phyloP scores from a whole-genome alignment of 768 basidiomycete genomes.

The Pulveroboletus sp. region DNA sequence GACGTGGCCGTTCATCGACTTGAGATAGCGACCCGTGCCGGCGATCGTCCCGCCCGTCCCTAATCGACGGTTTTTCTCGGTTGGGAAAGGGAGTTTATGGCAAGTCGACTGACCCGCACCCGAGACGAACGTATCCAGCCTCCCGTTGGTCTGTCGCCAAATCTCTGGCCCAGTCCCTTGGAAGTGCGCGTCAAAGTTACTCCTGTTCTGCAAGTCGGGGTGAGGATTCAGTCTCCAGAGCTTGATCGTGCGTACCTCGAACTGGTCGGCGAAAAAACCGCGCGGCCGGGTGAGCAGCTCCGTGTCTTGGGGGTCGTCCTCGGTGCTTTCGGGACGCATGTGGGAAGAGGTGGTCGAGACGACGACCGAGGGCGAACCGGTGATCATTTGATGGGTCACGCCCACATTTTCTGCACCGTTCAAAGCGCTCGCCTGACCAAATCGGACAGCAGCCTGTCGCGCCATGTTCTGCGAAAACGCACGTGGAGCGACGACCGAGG shows the following conservation, averaged over 20 bases:
- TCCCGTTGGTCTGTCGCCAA: constrained; percentile 86
- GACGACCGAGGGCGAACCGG: constrained; percentile 47
- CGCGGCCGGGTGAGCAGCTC: constrained; percentile 52
- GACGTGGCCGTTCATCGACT: constrained; percentile 63
- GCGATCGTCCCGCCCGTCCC: constrained; percentile 97
- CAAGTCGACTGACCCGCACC: constrained; percentile 63
- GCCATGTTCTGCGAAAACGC: constrained; percentile 99
- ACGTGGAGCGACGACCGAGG: no score
- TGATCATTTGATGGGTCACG: constrained; percentile 34
- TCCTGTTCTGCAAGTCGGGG: constrained; percentile 54
- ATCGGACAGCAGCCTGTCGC: constrained; percentile 68
- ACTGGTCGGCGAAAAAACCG: constrained; percentile 96
- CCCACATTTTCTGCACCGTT: constrained; percentile 12
- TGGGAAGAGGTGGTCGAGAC: constrained; percentile 49
- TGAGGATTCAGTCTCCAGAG: background rate
- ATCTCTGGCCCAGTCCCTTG: constrained; percentile 92
- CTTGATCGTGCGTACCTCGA: constrained; percentile 53
- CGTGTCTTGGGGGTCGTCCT: constrained; percentile 36
- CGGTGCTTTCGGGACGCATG: constrained; percentile 33
- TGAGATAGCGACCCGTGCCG: constrained; percentile 76
- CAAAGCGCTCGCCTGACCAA: constrained; percentile 45
- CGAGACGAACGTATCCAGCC: constrained; percentile 78
- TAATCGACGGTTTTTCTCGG: constrained; percentile 22
- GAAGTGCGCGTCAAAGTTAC: constrained; percentile 88
- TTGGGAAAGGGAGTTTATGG: no score